Evolutionary conservation across 179 eudicot species (phyloP).

Genomic region (Camellia oleifera): DNA sequence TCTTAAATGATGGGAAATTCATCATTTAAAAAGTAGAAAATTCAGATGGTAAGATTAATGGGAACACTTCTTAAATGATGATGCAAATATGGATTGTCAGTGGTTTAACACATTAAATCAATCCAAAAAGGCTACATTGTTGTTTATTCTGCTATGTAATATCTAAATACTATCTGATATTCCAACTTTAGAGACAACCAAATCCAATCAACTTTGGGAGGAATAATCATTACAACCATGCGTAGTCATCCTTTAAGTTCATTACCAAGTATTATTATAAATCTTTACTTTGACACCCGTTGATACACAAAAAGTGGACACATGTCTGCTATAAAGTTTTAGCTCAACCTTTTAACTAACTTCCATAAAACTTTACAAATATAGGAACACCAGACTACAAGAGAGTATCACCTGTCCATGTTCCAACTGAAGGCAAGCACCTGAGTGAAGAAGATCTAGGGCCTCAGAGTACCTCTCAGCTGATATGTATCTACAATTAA

Average conservation of each 20-base stretch:
- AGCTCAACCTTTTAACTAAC: not conserved
- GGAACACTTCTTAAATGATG: not conserved
- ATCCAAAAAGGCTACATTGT: not conserved
- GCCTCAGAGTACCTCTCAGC: constrained; percentile 81
- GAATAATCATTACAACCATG: not conserved
- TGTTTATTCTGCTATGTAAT: not conserved
- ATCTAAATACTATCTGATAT: not conserved
- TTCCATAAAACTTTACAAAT: not conserved
- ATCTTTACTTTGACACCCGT: no score
- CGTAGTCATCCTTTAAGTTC: not conserved
- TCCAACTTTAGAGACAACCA: not conserved
- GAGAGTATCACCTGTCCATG: constrained; percentile 61
- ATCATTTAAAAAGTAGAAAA: not conserved
- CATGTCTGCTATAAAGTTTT: not conserved
- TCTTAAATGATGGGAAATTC: no score
- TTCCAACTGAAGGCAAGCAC: constrained; percentile 86
- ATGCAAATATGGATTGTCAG: not conserved
- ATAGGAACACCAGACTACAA: not conserved
- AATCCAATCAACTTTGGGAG: not conserved
- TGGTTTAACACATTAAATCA: not conserved
- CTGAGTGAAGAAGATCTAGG: constrained; percentile 75
- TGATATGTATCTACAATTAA: constrained; percentile 55
- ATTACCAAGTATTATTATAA: not conserved
- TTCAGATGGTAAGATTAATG: not conserved
- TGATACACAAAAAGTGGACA: not conserved